Evolutionary conservation across 441 rosid species (phyloP).

Genomic region (Pelargonium cotyledonis): DNA sequence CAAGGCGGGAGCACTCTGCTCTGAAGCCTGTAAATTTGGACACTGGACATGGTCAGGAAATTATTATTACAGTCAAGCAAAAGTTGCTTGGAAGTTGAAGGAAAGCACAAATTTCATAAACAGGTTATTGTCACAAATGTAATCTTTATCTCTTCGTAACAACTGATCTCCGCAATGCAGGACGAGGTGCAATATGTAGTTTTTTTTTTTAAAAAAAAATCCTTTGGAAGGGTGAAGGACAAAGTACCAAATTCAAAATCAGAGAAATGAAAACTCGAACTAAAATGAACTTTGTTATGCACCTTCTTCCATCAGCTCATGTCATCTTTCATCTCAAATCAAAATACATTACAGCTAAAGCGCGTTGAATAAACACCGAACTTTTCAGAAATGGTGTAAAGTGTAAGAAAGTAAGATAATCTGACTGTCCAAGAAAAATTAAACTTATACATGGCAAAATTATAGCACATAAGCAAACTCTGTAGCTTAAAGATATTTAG

Average conservation of each 20-base stretch:
- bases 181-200: too few species aligned
- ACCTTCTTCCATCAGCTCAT: neutral
- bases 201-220: too few species aligned
- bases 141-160: too few species aligned
- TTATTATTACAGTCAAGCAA: constrained; percentile 2
- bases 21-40: constrained; percentile 49
- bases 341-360: neutral
- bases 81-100: neutral
- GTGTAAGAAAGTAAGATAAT: too few species aligned
- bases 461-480: neutral
- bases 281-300: too few species aligned
- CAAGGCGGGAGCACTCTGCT: constrained; percentile 38
- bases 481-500: constrained; percentile 3
- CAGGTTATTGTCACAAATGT: too few species aligned
- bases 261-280: too few species aligned
- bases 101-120: neutral
- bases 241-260: too few species aligned
- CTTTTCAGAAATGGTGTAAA: neutral
- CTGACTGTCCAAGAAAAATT: too few species aligned
- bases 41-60: constrained; percentile 9
- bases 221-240: too few species aligned
- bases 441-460: neutral
- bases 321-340: neutral
- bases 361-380: neutral
- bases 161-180: too few species aligned